phyloP scores from a whole-genome alignment of 2,329 filamentous ascomycete species.

The Aspergillus awamori region DNA sequence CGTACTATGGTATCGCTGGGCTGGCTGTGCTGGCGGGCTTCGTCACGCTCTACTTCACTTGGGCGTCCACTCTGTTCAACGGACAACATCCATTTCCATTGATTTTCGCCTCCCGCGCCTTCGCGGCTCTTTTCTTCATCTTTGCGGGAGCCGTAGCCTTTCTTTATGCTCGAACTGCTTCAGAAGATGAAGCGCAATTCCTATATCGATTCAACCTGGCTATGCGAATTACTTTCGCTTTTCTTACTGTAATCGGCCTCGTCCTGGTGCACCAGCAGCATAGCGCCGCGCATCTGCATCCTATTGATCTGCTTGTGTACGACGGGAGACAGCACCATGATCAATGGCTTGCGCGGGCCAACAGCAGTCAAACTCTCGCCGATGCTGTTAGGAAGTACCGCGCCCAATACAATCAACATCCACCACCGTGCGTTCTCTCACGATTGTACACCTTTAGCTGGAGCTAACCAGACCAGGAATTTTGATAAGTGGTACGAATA shows the following conservation, averaged over 20 bases:
- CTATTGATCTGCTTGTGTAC: conserved; percentile 59
- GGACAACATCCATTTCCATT: conserved; percentile 37
- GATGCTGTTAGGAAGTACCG: conserved; percentile 57
- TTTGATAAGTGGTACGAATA: conserved; percentile 65
- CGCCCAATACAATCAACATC: conserved; percentile 55
- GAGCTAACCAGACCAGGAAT: conserved; percentile 35
- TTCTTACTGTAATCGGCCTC: conserved; percentile 48
- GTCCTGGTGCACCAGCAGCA: conserved; percentile 46
- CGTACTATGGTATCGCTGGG: conserved; percentile 43
- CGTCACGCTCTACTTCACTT: conserved; percentile 39
- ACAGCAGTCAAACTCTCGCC: conserved; percentile 50
- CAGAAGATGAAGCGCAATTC: conserved; percentile 34
- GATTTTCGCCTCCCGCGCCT: conserved; percentile 31
- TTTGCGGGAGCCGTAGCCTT: conserved; percentile 34
- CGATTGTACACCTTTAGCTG: conserved; percentile 3
- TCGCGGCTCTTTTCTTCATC: conserved; percentile 37
- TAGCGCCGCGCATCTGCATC: conserved; percentile 50
- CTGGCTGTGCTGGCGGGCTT: conserved; percentile 42
- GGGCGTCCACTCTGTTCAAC: conserved; percentile 36
- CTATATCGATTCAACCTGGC: conserved; percentile 32
- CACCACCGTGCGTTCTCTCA: conserved; percentile 52
- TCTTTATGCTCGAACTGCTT: conserved; percentile 29
- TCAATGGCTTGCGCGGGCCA: conserved; percentile 53
- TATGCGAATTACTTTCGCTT: conserved; percentile 42
- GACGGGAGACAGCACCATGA: conserved; percentile 53